A percentile compares a stretch with the other conserved stretches of the same genome.
These are phyloP conservation scores for Nepenthes mirabilis DNA, from an alignment of 148 eudicot species.

Conservation along the genomic window DNA sequence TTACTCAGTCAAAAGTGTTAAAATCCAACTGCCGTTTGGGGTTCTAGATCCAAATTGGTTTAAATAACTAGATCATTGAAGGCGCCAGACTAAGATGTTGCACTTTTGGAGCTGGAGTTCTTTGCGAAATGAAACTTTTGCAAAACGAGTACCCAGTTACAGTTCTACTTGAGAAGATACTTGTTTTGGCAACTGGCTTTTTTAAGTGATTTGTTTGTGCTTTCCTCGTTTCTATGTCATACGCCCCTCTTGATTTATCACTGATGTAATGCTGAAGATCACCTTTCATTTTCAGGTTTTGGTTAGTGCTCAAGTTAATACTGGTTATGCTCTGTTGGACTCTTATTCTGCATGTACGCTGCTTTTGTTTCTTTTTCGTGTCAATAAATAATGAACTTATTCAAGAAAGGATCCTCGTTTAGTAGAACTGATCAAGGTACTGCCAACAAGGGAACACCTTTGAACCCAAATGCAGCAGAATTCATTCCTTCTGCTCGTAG, in stretches of 20 bases:
- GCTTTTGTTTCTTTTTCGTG: slow-evolving; percentile 3
- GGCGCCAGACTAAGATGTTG: too few species aligned
- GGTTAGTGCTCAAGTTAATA: slow-evolving; percentile 12
- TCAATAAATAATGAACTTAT: slow-evolving; percentile 55
- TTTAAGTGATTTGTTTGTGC: neutral
- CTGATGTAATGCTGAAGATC: neutral
- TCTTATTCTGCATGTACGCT: slow-evolving; percentile 9
- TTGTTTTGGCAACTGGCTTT: too few species aligned
- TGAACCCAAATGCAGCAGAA: slow-evolving; percentile 93
- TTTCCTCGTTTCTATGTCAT: neutral
- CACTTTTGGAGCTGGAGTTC: too few species aligned
- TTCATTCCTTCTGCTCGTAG: slow-evolving; percentile 83
- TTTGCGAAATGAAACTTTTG: too few species aligned
- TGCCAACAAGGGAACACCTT: slow-evolving; percentile 27
- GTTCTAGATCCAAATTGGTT: too few species aligned
- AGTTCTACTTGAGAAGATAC: too few species aligned
- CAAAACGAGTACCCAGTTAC: too few species aligned
- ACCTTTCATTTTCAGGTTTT: slow-evolving; percentile 26
- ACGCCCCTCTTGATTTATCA: neutral
- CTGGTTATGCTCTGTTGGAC: neutral
- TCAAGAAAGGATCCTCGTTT: slow-evolving; percentile 37
- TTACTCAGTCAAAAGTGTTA: too few species aligned
- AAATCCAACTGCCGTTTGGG: too few species aligned
- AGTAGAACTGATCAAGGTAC: slow-evolving; percentile 20
- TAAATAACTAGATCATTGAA: too few species aligned